Conservation (phyloP, 345 rosid species). For the Bruguiera parviflora region DNA sequence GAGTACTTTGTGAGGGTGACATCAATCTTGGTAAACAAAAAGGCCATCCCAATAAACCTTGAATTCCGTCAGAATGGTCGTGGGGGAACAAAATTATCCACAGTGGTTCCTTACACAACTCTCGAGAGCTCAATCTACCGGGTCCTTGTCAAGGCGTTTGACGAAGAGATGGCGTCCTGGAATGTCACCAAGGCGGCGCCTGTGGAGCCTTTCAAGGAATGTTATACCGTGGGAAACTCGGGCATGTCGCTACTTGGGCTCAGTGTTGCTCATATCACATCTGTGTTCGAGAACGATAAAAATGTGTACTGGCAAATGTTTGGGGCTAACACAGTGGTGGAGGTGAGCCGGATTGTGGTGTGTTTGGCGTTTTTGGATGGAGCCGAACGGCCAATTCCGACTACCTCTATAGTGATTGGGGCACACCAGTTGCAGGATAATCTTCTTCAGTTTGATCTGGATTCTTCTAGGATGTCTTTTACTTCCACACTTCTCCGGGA, state of each 20-base stretch:
- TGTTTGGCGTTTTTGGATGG: constrained; percentile 27
- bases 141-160: constrained; percentile 15
- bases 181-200: constrained; percentile 14
- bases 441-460: constrained; percentile 19
- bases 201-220: constrained; percentile 18
- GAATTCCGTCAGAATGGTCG: constrained; percentile 14
- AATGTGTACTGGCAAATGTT: constrained; percentile 19
- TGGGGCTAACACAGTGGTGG: constrained; percentile 30
- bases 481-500: constrained; percentile 13
- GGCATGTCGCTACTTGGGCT: constrained; percentile 13
- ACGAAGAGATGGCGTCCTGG: constrained; percentile 6
- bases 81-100: constrained; percentile 16
- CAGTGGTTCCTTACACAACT: constrained; percentile 12
- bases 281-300: constrained; percentile 18
- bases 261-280: constrained; percentile 16
- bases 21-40: constrained; percentile 14
- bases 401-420: constrained; percentile 17
- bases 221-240: constrained; percentile 9
- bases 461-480: constrained; percentile 8
- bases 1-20: constrained; percentile 23
- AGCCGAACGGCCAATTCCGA: not conserved
- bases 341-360: constrained; percentile 18
- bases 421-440: constrained; percentile 19
- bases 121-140: constrained; percentile 20
- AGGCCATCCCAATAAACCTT: constrained; percentile 15